Base-by-base conservation (phyloP, 2,329 filamentous ascomycete genomes). In the Aspergillus pseudoglaucus region DNA sequence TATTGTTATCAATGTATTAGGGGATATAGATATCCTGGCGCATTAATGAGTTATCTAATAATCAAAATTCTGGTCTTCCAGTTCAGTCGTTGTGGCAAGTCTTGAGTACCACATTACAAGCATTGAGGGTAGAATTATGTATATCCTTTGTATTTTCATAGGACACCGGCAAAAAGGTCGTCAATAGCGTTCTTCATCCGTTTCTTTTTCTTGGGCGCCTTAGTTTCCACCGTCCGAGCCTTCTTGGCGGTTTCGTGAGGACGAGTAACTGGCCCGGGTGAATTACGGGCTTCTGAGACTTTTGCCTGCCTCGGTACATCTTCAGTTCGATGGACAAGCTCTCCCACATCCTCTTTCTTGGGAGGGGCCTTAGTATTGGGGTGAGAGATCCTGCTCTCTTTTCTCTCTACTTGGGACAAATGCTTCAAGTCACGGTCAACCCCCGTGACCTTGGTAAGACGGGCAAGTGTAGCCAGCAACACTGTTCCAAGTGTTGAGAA, bases 401-500 rank as follows among this genome's bases (percentile, higher is more conserved):
- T 33, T 35, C 18, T 38, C 33, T 35, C 20, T 12, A 7, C 32
- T 10, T 23, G 33, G 12, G 32, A 7, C 27, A 9, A n/a, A 6
- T 17, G 46, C 51, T 17, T 52, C 43, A 7, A 25, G 15, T 35
- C 20, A 42, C 20, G 41, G 15, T 64, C 64, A 44, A 81, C 64
- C 2, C 57, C 60, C 12, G 53, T 59, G 1, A 74, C 64, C 44
- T 68, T 68, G 51, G 78, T 68, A 18, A 85, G 67, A 52, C 80
- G 79, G 3, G 83, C 83, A 49, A 90, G 68, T 1, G 80, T 68
- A 17, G 79, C 82, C 41, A 90, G 63, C 8, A 91, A 75, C 53
- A 87, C 75, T 17, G 89, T 71, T 3, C 87, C 88, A 2, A 91
- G 73, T 3, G 82, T 74, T 2, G 87, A 81, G 65, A 87, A 87